A percentile compares a stretch with the other conserved stretches of the same genome.
Evolutionary conservation across 1,284 basidiomycete species (phyloP).

Genomic region (Omphalotus olearius): DNA sequence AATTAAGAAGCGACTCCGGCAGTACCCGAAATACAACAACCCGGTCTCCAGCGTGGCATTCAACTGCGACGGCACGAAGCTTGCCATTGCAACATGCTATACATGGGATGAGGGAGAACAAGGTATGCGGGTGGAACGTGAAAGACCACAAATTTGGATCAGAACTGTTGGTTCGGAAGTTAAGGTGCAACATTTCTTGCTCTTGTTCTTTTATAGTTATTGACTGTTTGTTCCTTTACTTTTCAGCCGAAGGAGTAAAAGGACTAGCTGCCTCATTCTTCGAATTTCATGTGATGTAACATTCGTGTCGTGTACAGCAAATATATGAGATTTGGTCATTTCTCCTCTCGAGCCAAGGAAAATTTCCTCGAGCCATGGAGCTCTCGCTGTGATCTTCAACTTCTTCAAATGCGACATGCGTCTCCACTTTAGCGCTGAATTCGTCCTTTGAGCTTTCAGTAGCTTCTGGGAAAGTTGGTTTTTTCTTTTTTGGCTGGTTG

Average conservation of each 20-base stretch:
- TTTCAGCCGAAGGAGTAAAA: slow-evolving; percentile 8
- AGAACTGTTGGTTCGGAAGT: slow-evolving; percentile 57
- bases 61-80: slow-evolving; percentile 75
- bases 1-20: slow-evolving; percentile 91
- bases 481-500: too few species aligned
- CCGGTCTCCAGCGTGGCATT: slow-evolving; percentile 77
- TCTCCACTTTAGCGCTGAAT: too few species aligned
- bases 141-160: slow-evolving; percentile 42
- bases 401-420: too few species aligned
- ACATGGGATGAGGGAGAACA: slow-evolving; percentile 81
- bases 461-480: too few species aligned
- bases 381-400: too few species aligned
- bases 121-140: slow-evolving; percentile 16
- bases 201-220: background rate
- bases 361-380: too few species aligned
- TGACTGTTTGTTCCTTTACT: background rate
- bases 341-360: too few species aligned
- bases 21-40: slow-evolving; percentile 77
- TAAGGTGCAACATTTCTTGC: slow-evolving; percentile 29
- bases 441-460: too few species aligned
- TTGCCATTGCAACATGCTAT: slow-evolving; percentile 83
- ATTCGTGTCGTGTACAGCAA: too few species aligned
- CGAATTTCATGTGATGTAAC: too few species aligned
- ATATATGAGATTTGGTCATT: too few species aligned
- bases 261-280: background rate